phyloP scores from a whole-genome alignment of 176 grass and related monocot species.

The Paspalum vaginatum region DNA sequence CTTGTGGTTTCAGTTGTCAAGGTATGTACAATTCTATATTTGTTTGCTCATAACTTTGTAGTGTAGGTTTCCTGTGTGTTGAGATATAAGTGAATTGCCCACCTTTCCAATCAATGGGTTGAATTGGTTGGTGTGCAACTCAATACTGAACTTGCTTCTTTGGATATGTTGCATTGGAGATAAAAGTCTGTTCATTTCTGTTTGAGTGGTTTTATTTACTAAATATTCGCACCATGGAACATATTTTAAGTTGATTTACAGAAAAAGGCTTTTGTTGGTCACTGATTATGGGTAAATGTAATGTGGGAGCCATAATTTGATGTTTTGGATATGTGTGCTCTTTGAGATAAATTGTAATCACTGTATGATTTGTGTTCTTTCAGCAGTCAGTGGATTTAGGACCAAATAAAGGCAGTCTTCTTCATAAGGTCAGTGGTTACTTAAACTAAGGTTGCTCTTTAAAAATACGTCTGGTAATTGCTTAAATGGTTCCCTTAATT shows the following conservation, averaged over 20 bases:
- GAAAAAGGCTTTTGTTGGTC: background rate
- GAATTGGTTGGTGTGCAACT: too few relatives aligned
- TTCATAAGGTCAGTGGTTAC: conserved; percentile 69
- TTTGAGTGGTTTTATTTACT: background rate
- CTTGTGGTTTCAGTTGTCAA: conserved; percentile 78
- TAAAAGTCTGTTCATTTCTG: background rate
- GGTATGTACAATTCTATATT: conserved; percentile 48
- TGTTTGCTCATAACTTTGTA: background rate
- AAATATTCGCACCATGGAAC: background rate
- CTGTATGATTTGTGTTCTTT: conserved; percentile 42
- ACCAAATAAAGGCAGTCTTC: conserved; percentile 69
- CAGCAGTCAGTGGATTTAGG: conserved; percentile 73
- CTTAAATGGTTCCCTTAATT: conserved; percentile 28
- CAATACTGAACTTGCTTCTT: background rate
- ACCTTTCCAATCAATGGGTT: too few relatives aligned
- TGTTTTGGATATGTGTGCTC: background rate
- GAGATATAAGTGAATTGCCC: too few relatives aligned
- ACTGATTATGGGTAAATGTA: background rate
- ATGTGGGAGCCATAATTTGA: background rate
- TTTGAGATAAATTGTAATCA: background rate
- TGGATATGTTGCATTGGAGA: background rate
- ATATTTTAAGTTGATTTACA: conserved; percentile 7
- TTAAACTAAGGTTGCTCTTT: background rate
- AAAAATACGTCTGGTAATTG: conserved; percentile 9
- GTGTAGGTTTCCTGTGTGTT: background rate